Base-by-base conservation (phyloP, 257 asterid genomes). In the Solanum peruvianum region DNA sequence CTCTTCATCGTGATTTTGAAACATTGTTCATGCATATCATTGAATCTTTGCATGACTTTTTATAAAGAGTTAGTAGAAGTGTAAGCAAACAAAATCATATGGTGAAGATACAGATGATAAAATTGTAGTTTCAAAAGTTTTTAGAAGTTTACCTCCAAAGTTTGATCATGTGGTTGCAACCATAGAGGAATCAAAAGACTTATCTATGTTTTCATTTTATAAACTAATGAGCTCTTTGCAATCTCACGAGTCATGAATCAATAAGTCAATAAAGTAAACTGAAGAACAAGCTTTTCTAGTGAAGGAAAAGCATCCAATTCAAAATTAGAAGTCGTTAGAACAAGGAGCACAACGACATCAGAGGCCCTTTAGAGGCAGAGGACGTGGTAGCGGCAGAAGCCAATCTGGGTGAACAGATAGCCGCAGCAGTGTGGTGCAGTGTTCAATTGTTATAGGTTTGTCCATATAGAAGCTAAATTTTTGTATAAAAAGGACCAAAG, bases 251-350 rank as follows among this genome's bases (percentile, higher is more conserved):
- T 56, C 23, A 16, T 3, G 0, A 23, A 49, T 49, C 20, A 49
- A 49, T 14, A 49, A 6, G n/a, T 56, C 64, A 18, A 56, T 56
- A 5, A 85, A 89, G 37, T 85, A 4, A 37, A 16, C 2, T 6
- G 82, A 89, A 25, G 87, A 89, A 47, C 85, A 87, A 20, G 80
- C 64, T 15, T 89, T 44, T 52, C 85, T 85, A 16, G 86, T 86
- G 52, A 85, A 37, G 52, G 84, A 42, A 2, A 80, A 58, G 15
- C 39, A 66, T 12, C 5, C 20, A 6, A 37, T 13, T 52, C 3
- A 12, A 16, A 84, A 25, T 44, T 15, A 21, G 39, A 62, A 75
- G 64, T 20, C 60, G 16, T 23, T n/a, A 25, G 35, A 64, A 12
- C 35, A 64, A 64, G 3, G 35, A 25, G 3, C 8, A 25, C 18